Percentiles rank a stretch among this genome's conserved stretches.
Evolutionary conservation across 306 rosid genomes (phyloP).

Genomic region (Hippophae tibetana): DNA sequence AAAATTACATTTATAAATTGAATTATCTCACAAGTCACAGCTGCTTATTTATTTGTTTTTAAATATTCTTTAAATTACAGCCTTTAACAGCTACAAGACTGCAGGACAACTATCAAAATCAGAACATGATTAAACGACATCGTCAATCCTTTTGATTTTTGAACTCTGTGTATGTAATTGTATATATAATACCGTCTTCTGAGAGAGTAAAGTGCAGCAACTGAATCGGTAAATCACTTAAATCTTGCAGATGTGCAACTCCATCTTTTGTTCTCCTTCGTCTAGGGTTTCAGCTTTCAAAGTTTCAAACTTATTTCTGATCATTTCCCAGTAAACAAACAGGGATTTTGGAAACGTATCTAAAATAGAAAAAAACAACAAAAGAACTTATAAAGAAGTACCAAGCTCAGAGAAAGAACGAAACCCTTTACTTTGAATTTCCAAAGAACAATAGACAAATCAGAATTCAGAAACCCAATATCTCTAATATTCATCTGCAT

Average conservation of each 20-base stretch:
- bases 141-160: neutral
- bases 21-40: neutral
- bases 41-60: neutral
- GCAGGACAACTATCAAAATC: neutral
- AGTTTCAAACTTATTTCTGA: neutral
- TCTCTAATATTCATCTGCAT: neutral
- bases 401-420: slow-evolving; percentile 7
- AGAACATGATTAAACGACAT: neutral
- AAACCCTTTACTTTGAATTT: neutral
- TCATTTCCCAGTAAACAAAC: slow-evolving; percentile 18
- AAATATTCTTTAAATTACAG: neutral
- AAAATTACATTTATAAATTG: neutral
- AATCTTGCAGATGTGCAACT: slow-evolving; percentile 5
- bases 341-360: neutral
- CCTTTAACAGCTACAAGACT: neutral
- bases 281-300: slow-evolving; percentile 34
- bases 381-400: slow-evolving; percentile 7
- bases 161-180: neutral
- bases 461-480: slow-evolving; percentile 4
- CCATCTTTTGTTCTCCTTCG: slow-evolving; percentile 2
- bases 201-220: neutral
- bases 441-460: slow-evolving; percentile 4
- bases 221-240: slow-evolving; percentile 1
- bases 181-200: neutral
- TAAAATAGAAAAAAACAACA: neutral